phyloP scores from a whole-genome alignment of 805 yeast genomes.

The Lipomyces oligophaga region DNA sequence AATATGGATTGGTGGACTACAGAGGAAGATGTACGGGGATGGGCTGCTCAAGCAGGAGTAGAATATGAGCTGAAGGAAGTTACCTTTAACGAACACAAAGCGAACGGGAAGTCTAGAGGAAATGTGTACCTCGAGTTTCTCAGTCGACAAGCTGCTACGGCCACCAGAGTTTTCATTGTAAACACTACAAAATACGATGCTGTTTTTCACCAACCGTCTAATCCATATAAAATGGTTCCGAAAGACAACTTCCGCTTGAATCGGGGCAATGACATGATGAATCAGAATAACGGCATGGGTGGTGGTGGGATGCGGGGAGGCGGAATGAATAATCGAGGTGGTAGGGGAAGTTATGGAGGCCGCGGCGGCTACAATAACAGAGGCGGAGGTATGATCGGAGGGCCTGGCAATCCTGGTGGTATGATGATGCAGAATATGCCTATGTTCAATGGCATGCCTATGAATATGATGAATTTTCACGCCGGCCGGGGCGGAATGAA shows the following conservation, averaged over 20 bases:
- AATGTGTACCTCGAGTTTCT: conserved; percentile 27
- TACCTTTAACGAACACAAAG: conserved; percentile 31
- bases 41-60: conserved; percentile 27
- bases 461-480: conserved; percentile 24
- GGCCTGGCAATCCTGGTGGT: conserved; percentile 17
- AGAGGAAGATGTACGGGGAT: conserved; percentile 31
- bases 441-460: conserved; percentile 23
- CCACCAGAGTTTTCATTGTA: conserved; percentile 16
- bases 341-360: conserved; percentile 13
- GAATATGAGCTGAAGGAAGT: conserved; percentile 29
- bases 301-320: background rate
- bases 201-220: conserved; percentile 16
- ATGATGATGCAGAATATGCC: conserved; percentile 10
- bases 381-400: conserved; percentile 4
- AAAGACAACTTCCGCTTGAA: conserved; percentile 19
- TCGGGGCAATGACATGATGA: background rate
- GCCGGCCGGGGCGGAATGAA: conserved; percentile 27
- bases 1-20: conserved; percentile 32
- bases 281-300: conserved; percentile 2
- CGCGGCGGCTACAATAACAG: conserved; percentile 17
- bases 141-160: conserved; percentile 26
- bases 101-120: conserved; percentile 31
- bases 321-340: conserved; percentile 4
- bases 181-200: conserved; percentile 1
- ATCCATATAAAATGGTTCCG: conserved; percentile 29